Percentiles rank a stretch among this genome's conserved stretches.
Evolutionary conservation across 805 yeast species (phyloP).

Genomic region (Maudiozyma saulgeensis): DNA sequence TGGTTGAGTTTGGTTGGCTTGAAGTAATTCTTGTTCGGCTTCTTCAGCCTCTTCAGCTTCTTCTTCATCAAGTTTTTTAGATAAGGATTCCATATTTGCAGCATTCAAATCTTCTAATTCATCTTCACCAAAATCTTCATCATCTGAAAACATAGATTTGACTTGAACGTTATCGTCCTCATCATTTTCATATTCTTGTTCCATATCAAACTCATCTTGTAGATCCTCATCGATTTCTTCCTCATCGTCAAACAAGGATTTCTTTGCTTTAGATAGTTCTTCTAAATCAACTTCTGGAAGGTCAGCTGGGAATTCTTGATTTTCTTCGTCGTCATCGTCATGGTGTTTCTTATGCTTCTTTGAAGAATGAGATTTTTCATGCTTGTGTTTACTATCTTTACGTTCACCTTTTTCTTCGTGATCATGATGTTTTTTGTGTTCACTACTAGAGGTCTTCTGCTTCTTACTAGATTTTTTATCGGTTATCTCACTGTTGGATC

Average conservation of each 20-base stretch:
- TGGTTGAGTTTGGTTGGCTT: conserved; percentile 53
- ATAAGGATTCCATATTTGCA: conserved; percentile 73
- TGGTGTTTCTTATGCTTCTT: conserved; percentile 10
- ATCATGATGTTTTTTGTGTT: conserved; percentile 3
- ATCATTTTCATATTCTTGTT: conserved; percentile 41
- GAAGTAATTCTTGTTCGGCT: conserved; percentile 52
- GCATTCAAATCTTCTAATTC: conserved; percentile 66
- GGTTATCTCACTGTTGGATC: conserved; percentile 5
- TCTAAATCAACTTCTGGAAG: conserved; percentile 61
- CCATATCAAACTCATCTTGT: conserved; percentile 49
- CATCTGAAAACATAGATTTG: conserved; percentile 77
- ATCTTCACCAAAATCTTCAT: conserved; percentile 50
- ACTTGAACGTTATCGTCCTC: conserved; percentile 29
- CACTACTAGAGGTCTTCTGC: conserved; percentile 1
- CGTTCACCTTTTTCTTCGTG: neutral
- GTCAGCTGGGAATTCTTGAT: conserved; percentile 19
- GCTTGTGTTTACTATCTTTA: neutral
- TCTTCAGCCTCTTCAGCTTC: conserved; percentile 52
- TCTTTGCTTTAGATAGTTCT: conserved; percentile 59
- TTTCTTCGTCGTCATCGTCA: conserved; percentile 5
- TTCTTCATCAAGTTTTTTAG: conserved; percentile 53
- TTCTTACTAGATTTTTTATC: conserved; percentile 11
- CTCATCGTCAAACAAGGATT: conserved; percentile 61
- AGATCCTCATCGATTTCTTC: conserved; percentile 30
- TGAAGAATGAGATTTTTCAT: neutral